Conservation (phyloP, 331 rosid genomes). For the Quercus lobata region DNA sequence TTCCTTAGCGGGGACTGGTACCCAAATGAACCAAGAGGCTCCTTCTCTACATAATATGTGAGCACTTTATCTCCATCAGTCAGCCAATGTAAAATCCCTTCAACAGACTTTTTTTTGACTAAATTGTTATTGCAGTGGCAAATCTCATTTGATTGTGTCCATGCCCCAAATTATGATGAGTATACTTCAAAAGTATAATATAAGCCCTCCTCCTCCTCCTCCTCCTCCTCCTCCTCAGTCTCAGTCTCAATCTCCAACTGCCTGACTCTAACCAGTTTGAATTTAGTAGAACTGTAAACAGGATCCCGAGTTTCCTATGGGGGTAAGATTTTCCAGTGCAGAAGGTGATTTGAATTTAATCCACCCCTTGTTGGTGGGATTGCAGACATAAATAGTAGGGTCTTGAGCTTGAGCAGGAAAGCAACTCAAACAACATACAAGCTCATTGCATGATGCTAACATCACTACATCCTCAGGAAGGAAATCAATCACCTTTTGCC, state of each 20-base stretch:
- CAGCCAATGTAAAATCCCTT: conserved; percentile 54
- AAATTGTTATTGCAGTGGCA: conserved; percentile 24
- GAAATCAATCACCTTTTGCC: conserved; percentile 27
- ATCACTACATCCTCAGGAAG: conserved; percentile 52
- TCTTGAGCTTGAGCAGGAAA: conserved; percentile 18
- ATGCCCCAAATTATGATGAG: conserved; percentile 30
- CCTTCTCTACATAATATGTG: conserved; percentile 45
- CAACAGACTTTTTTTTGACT: conserved; percentile 34
- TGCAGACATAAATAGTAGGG: conserved; percentile 49
- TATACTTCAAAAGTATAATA: conserved; percentile 39
- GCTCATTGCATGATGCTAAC: conserved; percentile 46
- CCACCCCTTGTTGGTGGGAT: conserved; percentile 47
- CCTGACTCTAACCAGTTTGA: conserved; percentile 39
- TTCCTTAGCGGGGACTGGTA: conserved; percentile 36
- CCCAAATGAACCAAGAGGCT: conserved; percentile 40
- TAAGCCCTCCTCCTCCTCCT: background rate
- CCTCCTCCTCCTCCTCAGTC: too few relatives aligned
- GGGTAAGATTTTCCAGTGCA: conserved; percentile 1
- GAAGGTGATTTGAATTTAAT: conserved; percentile 21
- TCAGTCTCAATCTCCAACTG: conserved; percentile 9
- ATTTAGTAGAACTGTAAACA: conserved; percentile 16
- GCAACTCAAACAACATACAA: conserved; percentile 30
- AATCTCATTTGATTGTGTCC: conserved; percentile 43
- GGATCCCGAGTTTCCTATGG: conserved; percentile 17
- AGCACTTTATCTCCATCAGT: conserved; percentile 40